Base-by-base conservation (phyloP, 164 flowering plant genomes). In the Taxillus chinensis region DNA sequence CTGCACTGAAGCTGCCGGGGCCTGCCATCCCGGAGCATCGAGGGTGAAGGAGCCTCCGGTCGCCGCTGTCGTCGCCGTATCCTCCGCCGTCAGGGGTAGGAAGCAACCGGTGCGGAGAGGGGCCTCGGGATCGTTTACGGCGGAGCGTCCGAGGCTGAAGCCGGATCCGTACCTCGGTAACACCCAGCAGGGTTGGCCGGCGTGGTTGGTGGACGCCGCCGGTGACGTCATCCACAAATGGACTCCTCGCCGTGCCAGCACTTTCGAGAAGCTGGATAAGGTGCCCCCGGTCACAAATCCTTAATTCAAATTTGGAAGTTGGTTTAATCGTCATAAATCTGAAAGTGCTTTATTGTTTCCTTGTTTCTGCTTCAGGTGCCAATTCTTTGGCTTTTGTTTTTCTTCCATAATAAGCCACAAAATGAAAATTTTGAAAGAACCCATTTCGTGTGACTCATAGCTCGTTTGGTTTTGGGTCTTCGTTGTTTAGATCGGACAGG, bases 191-290 rank as follows among this genome's bases (percentile, higher is more conserved):
- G 86, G 79, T 2, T 91, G 97, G 97, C 97, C 97, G 56, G 16
- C 84, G 63, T 91, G 96, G 97, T 75, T 91, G 2, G 15, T 73
- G 27, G 87, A 76, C 3, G 88, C 74, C 62, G 91, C 86, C 57
- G 96, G 97, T 3, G 88, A 88, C 7, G 90, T 83, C 55, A 85
- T 91, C 62, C 67, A 70, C 3, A 91, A 77, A 10, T 91, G 84
- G 91, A 73, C 80, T 7, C 97, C 97, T 27, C 84, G 93, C 4
- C 83, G 93, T 0, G 93, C 97, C 13, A 85, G 74, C 57, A 72
- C 88, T 4, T 91, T 85, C 68, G 84, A 88, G 82, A 88, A 88
- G 73, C 75, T 91, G 27, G 91, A 84, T 64, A 91, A 91, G 95
- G 97, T 85, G 53, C 15, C 57, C 5, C 52, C 4, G 14, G 52